A percentile compares a stretch with the other conserved stretches of the same genome.
Conservation (phyloP, 495 filamentous ascomycete species). For the Baudoinia panamericana region DNA sequence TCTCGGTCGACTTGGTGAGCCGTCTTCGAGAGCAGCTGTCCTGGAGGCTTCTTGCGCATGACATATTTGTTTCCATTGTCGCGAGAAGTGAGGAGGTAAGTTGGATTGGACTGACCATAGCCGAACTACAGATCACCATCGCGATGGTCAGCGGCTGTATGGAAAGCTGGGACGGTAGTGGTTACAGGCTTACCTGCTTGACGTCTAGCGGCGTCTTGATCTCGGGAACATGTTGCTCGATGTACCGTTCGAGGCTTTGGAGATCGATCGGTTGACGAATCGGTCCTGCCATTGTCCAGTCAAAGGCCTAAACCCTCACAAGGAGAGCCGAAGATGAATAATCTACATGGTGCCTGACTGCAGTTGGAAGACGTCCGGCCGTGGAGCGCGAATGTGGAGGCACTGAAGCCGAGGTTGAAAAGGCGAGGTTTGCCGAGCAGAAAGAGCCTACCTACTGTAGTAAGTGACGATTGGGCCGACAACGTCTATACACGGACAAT, state of each 20-base stretch:
- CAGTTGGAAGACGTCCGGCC: too few relatives aligned
- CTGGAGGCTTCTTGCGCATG: conserved; percentile 90
- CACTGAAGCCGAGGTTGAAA: too few relatives aligned
- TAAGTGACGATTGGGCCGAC: too few relatives aligned
- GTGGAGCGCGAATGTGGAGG: too few relatives aligned
- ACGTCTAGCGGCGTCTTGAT: conserved; percentile 71
- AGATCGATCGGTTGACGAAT: conserved; percentile 83
- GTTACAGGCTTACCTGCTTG: conserved; percentile 55
- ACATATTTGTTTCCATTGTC: conserved; percentile 58
- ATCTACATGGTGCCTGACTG: too few relatives aligned
- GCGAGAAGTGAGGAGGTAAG: conserved; percentile 65
- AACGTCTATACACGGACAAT: too few relatives aligned
- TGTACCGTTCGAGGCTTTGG: conserved; percentile 60
- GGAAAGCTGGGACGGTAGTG: neutral
- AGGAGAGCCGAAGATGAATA: conserved; percentile 1
- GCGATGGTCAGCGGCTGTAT: neutral
- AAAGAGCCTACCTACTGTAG: too few relatives aligned
- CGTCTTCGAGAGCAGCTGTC: conserved; percentile 77
- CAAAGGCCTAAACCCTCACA: neutral
- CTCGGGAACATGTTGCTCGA: conserved; percentile 58
- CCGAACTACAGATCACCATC: conserved; percentile 51
- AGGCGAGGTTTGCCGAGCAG: too few relatives aligned
- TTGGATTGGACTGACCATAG: conserved; percentile 95
- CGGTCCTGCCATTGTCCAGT: conserved; percentile 59
- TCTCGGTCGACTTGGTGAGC: conserved; percentile 95